phyloP scores from a whole-genome alignment of 2,329 filamentous ascomycete species.

The Scleromitrula shiraiana region DNA sequence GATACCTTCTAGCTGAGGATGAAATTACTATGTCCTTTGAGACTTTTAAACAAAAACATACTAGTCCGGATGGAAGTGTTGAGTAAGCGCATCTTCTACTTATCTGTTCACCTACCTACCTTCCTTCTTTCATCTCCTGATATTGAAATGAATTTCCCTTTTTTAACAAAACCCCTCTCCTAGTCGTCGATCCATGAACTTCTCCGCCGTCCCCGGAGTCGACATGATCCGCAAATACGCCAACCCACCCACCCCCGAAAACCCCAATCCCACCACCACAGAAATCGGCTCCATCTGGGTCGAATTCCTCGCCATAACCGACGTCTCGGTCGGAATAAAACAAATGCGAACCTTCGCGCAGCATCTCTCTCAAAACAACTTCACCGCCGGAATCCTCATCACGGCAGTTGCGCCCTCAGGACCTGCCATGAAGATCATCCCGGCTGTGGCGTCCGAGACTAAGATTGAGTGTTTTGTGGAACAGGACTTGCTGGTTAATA shows the following conservation, averaged over 20 bases:
- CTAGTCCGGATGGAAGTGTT: constrained; percentile 62
- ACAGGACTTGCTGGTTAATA: constrained; percentile 93
- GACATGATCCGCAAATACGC: constrained; percentile 82
- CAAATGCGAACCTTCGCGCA: constrained; percentile 87
- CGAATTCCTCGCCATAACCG: constrained; percentile 65
- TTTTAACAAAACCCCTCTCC: background rate
- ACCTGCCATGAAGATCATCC: constrained; percentile 80
- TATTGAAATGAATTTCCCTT: background rate
- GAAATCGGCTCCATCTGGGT: constrained; percentile 87
- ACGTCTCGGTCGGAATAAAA: constrained; percentile 76
- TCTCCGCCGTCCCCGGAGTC: constrained; percentile 77
- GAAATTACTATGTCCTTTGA: constrained; percentile 82
- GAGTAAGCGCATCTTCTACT: constrained; percentile 49
- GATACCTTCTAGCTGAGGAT: constrained; percentile 84
- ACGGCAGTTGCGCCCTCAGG: constrained; percentile 75
- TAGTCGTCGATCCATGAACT: constrained; percentile 78
- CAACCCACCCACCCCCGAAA: constrained; percentile 56
- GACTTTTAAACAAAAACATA: constrained; percentile 68
- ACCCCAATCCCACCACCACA: constrained; percentile 59
- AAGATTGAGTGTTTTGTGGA: constrained; percentile 94
- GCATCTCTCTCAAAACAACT: constrained; percentile 69
- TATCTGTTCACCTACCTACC: too few species aligned
- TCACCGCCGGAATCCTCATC: constrained; percentile 86
- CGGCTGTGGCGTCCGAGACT: constrained; percentile 64
- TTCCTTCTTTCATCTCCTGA: too few species aligned